These are phyloP conservation scores for Cinchona pubescens DNA, from an alignment of 257 asterid species.

Conservation along the genomic window DNA sequence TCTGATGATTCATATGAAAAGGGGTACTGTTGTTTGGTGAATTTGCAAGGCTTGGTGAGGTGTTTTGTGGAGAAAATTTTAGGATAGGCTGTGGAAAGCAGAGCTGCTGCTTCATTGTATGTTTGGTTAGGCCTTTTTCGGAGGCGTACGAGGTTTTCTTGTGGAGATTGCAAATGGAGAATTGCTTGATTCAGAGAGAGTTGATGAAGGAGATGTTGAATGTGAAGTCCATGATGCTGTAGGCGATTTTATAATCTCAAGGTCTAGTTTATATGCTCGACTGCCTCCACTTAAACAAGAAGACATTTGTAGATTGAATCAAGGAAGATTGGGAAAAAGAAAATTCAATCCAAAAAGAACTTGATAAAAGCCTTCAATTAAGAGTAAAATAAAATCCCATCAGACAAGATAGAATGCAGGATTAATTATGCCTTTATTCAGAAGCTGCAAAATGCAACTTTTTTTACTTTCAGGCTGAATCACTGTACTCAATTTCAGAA, in stretches of 20 bases:
- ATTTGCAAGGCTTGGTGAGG: slow-evolving; percentile 43
- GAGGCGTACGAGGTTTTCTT: slow-evolving; percentile 76
- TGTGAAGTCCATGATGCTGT: slow-evolving; percentile 65
- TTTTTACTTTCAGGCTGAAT: not conserved
- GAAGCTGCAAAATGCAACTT: not conserved
- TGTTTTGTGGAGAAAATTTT: slow-evolving; percentile 59
- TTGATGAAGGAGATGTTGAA: slow-evolving; percentile 81
- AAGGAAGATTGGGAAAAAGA: slow-evolving; percentile 8
- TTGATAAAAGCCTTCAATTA: not conserved
- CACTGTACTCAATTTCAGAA: not conserved
- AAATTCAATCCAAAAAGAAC: not conserved
- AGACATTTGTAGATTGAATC: slow-evolving; percentile 40
- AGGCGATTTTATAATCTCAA: slow-evolving; percentile 74
- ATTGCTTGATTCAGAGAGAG: slow-evolving; percentile 75
- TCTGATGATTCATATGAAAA: slow-evolving; percentile 54
- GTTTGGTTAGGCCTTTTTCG: slow-evolving; percentile 87
- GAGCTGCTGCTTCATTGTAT: slow-evolving; percentile 84
- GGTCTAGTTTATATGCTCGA: slow-evolving; percentile 59
- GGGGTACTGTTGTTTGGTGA: slow-evolving; percentile 36
- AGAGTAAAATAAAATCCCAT: not conserved
- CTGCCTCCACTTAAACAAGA: slow-evolving; percentile 77
- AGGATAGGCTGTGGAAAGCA: slow-evolving; percentile 82
- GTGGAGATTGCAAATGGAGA: slow-evolving; percentile 65
- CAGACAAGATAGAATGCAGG: not conserved
- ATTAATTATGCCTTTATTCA: not conserved